Base-by-base conservation (phyloP, 768 basidiomycete genomes). In the Cystofilobasidium capitatum region DNA sequence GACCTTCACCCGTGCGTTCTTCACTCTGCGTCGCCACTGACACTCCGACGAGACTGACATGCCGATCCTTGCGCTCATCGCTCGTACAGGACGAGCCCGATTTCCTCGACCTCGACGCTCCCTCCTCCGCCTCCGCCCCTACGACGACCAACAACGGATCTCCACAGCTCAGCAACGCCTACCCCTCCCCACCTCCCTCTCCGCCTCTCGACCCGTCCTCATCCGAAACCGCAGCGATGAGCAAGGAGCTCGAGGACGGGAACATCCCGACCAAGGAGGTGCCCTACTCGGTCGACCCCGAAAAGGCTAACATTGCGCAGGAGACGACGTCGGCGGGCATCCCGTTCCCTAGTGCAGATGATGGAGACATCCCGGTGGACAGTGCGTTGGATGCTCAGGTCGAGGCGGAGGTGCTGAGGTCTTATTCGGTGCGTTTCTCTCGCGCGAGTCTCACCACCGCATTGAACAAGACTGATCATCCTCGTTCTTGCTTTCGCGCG, bases 31-130 rank as follows among this genome's bases (percentile, higher is more conserved):
- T 20, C 12, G 13, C 36, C n/a, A 8, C 24, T 13, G 54, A 24
- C 22, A 37, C 49, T 14, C 42, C 26, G 26, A 33, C 36, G 37
- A 24, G n/a, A 39, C 40, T 64, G 39, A 57, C 13, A 37, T 51
- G 20, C 0, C 3, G 24, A 17, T 29, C 35, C 62, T 8, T 3
- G 12, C 61, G 22, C 13, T 54, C 63, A 5, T 22, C 33, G 57
- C 44, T 44, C n/a, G 24, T 49, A 37, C 58, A 22, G 65, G 66
- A 73, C 66, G 75, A 73, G 71, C 88, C 90, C 1, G 90, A 93
- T 55, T 90, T 88, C 73, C 80, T 96, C 62, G 91, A 96, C 76
- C 81, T 96, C 54, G 80, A 94, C 74, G 88, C n/a, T n/a, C n/a
- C n/a, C n/a, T n/a, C n/a, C n/a, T n/a, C n/a, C n/a, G n/a, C 85